phyloP scores from a whole-genome alignment of 192 early-diverging fungal species.

The Lunasporangiospora selenospora region DNA sequence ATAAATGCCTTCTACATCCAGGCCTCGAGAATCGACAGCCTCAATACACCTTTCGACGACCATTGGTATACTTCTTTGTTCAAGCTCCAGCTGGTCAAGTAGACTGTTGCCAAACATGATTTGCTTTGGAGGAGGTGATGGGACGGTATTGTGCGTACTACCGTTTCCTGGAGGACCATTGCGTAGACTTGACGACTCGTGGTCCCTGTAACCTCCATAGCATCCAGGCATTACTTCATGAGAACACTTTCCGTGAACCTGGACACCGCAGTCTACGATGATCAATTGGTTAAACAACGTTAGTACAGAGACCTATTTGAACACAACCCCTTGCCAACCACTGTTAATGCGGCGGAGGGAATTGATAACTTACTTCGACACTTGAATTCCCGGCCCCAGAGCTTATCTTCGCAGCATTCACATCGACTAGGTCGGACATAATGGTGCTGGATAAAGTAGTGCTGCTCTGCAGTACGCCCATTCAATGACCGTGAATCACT shows the following conservation, averaged over 20 bases:
- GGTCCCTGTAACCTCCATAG: conserved; percentile 15
- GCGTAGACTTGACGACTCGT: conserved; percentile 31
- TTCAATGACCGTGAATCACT: conserved; percentile 37
- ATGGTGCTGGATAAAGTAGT: conserved; percentile 40
- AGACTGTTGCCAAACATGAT: conserved; percentile 75
- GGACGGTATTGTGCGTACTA: conserved; percentile 35
- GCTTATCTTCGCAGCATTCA: conserved; percentile 62
- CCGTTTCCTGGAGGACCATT: conserved; percentile 9
- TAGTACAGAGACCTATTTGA: too few species aligned
- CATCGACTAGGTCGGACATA: conserved; percentile 57
- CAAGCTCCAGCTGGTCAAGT: conserved; percentile 57
- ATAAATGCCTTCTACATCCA: conserved; percentile 84
- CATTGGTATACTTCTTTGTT: conserved; percentile 68
- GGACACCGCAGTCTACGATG: conserved; percentile 51
- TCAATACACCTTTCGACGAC: conserved; percentile 71
- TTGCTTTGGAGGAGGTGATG: conserved; percentile 21
- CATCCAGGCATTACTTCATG: conserved; percentile 21
- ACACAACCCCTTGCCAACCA: too few species aligned
- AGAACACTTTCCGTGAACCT: conserved; percentile 54
- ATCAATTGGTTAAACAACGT: not conserved
- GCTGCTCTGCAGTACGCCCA: conserved; percentile 25
- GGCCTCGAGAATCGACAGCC: conserved; percentile 67
- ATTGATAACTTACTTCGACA: conserved; percentile 55
- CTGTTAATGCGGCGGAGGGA: too few species aligned
- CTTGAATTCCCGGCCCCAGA: conserved; percentile 60